These are phyloP conservation scores for Micromonas commoda DNA, from an alignment of 139 green algal species.

Conservation along the genomic window DNA sequence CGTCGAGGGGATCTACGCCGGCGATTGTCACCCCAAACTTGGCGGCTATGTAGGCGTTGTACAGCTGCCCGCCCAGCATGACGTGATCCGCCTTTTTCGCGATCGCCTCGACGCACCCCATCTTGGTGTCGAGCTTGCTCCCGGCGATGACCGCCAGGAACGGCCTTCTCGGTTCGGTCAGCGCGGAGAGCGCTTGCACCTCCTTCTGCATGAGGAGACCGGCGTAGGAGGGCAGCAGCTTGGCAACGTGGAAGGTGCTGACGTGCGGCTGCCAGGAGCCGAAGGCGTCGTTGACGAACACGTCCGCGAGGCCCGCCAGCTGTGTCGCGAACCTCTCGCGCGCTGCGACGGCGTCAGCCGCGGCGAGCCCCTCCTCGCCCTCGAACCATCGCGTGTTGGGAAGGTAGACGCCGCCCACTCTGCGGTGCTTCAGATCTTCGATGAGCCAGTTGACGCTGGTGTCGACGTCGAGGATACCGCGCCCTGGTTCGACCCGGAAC, in stretches of 20 bases:
- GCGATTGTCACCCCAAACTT: slow-evolving; percentile 39
- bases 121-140: slow-evolving; percentile 42
- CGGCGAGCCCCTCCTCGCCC: slow-evolving; percentile 28
- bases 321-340: slow-evolving; percentile 28
- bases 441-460: slow-evolving; percentile 32
- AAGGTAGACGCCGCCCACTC: slow-evolving; percentile 41
- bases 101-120: slow-evolving; percentile 33
- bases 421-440: slow-evolving; percentile 28
- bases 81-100: slow-evolving; percentile 34
- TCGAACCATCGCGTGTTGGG: slow-evolving; percentile 43
- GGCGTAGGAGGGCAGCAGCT: slow-evolving; percentile 38
- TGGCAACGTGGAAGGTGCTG: slow-evolving; percentile 33
- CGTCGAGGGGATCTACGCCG: slow-evolving; percentile 32
- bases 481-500: background rate
- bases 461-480: slow-evolving; percentile 36
- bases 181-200: slow-evolving; percentile 11
- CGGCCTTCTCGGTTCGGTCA: slow-evolving; percentile 32
- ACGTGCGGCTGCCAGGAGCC: slow-evolving; percentile 43
- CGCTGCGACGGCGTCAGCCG: slow-evolving; percentile 12
- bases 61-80: slow-evolving; percentile 39
- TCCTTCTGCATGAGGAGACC: slow-evolving; percentile 42
- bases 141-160: slow-evolving; percentile 40
- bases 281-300: slow-evolving; percentile 46
- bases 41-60: slow-evolving; percentile 44
- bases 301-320: slow-evolving; percentile 39